Conservation (phyloP, 352 stramenopile species). For the Thraustochytrium striatum region DNA sequence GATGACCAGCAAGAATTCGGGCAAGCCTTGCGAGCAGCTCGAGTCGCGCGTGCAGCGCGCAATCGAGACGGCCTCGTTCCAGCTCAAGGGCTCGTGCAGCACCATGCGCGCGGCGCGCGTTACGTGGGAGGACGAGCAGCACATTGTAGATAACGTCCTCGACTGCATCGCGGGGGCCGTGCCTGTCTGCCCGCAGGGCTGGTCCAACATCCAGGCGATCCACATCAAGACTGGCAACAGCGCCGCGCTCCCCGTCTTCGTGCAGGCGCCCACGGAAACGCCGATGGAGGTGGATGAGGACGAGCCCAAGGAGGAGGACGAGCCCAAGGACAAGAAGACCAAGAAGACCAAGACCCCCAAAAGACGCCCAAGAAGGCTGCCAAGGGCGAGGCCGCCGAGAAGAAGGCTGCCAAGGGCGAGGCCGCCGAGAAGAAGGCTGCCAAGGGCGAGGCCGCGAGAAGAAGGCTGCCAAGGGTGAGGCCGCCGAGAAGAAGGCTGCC, state of each 20-base stretch:
- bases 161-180: slow-evolving; percentile 48
- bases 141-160: slow-evolving; percentile 56
- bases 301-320: not conserved
- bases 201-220: slow-evolving; percentile 56
- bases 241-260: slow-evolving; percentile 55
- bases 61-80: slow-evolving; percentile 49
- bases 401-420: slow-evolving; percentile 3
- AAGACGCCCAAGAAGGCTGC: not conserved
- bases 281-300: not conserved
- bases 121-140: slow-evolving; percentile 42
- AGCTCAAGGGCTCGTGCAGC: slow-evolving; percentile 51
- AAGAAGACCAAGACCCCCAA: not conserved
- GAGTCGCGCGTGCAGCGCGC: slow-evolving; percentile 35
- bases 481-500: not conserved
- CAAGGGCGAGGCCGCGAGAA: not conserved
- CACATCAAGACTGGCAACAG: slow-evolving; percentile 55
- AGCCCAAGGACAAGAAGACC: not conserved
- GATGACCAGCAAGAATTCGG: slow-evolving; percentile 54
- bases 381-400: slow-evolving; percentile 32
- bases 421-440: not conserved
- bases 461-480: not conserved
- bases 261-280: not conserved
- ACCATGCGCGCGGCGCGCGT: slow-evolving; percentile 51
- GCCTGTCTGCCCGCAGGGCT: slow-evolving; percentile 52
- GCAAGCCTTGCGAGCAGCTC: slow-evolving; percentile 59